phyloP scores from a whole-genome alignment of 331 rosid genomes.

The Erythrophleum ivorense region DNA sequence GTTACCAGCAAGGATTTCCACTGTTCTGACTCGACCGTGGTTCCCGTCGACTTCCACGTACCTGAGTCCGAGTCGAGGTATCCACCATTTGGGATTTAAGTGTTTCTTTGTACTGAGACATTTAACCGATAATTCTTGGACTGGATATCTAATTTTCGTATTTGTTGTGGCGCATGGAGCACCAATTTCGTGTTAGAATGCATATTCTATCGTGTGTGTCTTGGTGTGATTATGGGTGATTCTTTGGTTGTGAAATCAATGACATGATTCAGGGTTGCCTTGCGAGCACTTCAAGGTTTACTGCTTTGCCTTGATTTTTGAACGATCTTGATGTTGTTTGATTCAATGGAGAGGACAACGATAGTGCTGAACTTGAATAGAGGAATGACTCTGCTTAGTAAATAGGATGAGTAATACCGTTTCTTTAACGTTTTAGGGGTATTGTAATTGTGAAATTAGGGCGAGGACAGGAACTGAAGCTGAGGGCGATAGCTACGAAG shows the following conservation, averaged over 20 bases:
- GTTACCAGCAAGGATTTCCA: constrained; percentile 65
- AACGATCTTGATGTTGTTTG: background rate
- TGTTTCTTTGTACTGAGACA: background rate
- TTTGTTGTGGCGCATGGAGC: background rate
- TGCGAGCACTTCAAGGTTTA: no score
- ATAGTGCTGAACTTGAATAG: background rate
- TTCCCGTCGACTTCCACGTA: constrained; percentile 59
- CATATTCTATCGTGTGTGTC: no score
- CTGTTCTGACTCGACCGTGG: constrained; percentile 64
- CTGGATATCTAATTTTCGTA: background rate
- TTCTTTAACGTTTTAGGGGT: constrained; percentile 49
- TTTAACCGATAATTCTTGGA: no score
- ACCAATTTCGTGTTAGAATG: no score
- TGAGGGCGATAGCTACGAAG: constrained; percentile 68
- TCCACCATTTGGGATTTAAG: background rate
- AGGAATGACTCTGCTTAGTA: background rate
- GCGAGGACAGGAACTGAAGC: constrained; percentile 68
- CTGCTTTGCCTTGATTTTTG: no score
- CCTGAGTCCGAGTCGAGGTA: constrained; percentile 48
- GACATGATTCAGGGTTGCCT: no score
- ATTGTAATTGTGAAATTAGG: constrained; percentile 67
- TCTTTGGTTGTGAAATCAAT: no score
- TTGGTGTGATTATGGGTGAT: no score
- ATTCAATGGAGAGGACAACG: background rate
- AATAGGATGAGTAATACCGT: background rate